Base-by-base conservation (phyloP, 2,329 filamentous ascomycete genomes). In the Pseudopyricularia cyperi region DNA sequence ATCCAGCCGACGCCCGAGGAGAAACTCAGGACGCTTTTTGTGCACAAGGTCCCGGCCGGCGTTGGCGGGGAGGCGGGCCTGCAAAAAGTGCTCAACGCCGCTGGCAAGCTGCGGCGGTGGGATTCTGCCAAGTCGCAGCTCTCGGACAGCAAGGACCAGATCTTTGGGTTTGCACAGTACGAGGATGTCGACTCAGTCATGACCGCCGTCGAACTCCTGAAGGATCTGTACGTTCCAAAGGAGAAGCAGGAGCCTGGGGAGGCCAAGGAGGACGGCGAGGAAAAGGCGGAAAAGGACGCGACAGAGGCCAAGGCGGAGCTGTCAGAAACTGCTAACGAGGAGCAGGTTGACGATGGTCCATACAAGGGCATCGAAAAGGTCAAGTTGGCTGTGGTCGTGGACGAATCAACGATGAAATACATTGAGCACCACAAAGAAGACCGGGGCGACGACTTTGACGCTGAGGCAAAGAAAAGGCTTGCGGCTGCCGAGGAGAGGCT, bases 111-210 rank as follows among this genome's bases (percentile, higher is more conserved):
- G 56, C 81, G 86, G 57, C 83, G 89, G 60, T 98, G 90, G 89
- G 89, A 90, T 56, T 75, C 88, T 55, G 84, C 82, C 33, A 80
- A 79, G 48, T 75, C 73, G 15, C 68, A 74, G 33, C 62, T 72
- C 15, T 64, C 72, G n/a, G 83, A 89, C 57, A 81, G 86, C 57
- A 93, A 91, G 68, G 82, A 83, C 52, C 83, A 85, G 67, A 85
- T 83, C 56, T 97, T 97, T 72, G 93, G 91, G 14, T 97, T 98
- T 68, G 93, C 91, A 54, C 87, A 96, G 67, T 98, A 87, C 66
- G 91, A 95, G 56, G 90, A 97, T 65, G 82, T 84, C 24, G 87
- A 95, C 66, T 91, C 89, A 57, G 74, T 98, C 58, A 82, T 85
- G 65, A 84, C 84, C 46, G 93, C 91, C 44, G 82, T 90, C 52